Percentiles rank a stretch among this genome's conserved stretches.
phyloP scores from a whole-genome alignment of 257 asterid species.

The Lycium ferocissimum region DNA sequence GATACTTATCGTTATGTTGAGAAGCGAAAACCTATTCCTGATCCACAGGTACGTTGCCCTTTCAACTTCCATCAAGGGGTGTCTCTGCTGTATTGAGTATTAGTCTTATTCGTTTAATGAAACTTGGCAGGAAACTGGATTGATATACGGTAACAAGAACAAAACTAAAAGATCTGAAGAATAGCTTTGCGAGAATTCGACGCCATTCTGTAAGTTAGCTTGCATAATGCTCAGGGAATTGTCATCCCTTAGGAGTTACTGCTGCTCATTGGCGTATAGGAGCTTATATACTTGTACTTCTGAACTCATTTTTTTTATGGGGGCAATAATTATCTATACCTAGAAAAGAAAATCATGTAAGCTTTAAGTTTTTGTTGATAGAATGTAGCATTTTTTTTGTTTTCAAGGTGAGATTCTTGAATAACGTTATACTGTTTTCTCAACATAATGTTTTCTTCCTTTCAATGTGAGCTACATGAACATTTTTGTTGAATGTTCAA shows the following conservation, averaged over 20 bases:
- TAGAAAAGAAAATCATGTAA: neutral
- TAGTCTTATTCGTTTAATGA: neutral
- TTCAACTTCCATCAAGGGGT: no score
- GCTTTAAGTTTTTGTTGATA: slow-evolving; percentile 15
- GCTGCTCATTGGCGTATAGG: neutral
- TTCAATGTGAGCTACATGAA: neutral
- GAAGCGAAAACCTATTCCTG: no score
- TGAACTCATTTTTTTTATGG: neutral
- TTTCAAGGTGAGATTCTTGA: slow-evolving; percentile 26
- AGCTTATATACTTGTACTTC: slow-evolving; percentile 11
- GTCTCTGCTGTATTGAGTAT: neutral
- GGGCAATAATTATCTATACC: slow-evolving; percentile 6
- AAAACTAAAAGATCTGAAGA: slow-evolving; percentile 46
- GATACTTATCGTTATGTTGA: no score
- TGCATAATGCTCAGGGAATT: slow-evolving; percentile 26
- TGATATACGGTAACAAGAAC: slow-evolving; percentile 75
- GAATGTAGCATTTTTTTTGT: neutral
- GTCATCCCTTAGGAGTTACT: neutral
- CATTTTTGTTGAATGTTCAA: neutral
- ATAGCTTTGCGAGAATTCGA: slow-evolving; percentile 34
- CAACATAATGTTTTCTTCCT: neutral
- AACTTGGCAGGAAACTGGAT: slow-evolving; percentile 72
- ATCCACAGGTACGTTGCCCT: no score
- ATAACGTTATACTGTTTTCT: neutral
- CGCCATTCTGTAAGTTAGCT: slow-evolving; percentile 46